Conservation (phyloP, 306 rosid genomes). For the Gleditsia sinensis region DNA sequence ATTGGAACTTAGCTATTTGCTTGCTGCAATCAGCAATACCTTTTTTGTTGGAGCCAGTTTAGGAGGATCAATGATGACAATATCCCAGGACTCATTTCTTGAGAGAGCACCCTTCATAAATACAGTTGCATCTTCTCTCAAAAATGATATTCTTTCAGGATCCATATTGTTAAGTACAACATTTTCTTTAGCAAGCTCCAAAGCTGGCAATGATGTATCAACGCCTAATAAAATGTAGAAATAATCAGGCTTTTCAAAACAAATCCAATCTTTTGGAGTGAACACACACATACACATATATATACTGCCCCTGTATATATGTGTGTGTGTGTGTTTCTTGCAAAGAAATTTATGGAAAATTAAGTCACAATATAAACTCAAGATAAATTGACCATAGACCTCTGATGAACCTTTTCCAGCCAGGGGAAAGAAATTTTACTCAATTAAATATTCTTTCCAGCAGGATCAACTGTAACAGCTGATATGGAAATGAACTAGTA, state of each 20-base stretch:
- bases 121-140: constrained; percentile 69
- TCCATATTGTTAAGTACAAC: constrained; percentile 71
- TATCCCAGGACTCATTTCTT: constrained; percentile 79
- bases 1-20: neutral
- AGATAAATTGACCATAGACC: constrained; percentile 20
- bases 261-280: constrained; percentile 11
- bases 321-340: neutral
- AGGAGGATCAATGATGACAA: constrained; percentile 90
- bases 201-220: constrained; percentile 75
- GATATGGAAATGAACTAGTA: neutral
- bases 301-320: neutral
- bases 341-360: neutral
- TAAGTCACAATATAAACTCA: neutral
- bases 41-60: constrained; percentile 86
- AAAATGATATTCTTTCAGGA: constrained; percentile 69
- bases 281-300: neutral
- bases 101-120: constrained; percentile 85
- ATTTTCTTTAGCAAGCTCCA: constrained; percentile 91
- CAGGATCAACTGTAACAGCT: neutral
- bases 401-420: constrained; percentile 7
- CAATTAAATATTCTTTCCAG: neutral
- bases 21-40: constrained; percentile 41
- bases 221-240: constrained; percentile 54
- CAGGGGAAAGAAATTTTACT: constrained; percentile 13
- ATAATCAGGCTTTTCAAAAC: constrained; percentile 27